phyloP scores from a whole-genome alignment of 140 eudicot species.

The Stevia rebaudiana region DNA sequence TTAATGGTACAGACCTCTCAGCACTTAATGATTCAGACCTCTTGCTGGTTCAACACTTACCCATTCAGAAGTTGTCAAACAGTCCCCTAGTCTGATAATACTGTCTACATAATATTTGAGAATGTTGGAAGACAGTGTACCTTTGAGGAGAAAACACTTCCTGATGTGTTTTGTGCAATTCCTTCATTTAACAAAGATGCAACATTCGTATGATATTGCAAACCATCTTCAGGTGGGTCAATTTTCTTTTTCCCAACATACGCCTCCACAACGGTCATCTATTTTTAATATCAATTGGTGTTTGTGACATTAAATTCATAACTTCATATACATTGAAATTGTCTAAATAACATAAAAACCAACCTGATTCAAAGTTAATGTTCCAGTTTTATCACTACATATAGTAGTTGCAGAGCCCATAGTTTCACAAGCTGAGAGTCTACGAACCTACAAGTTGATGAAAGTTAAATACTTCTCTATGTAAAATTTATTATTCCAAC shows the following conservation, averaged over 20 bases:
- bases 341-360: constrained; percentile 12
- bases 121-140: constrained; percentile 28
- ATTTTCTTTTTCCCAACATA: constrained; percentile 54
- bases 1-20: too few species aligned
- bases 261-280: constrained; percentile 99
- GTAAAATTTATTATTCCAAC: neutral
- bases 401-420: constrained; percentile 99
- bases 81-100: too few species aligned
- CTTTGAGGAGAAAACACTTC: constrained; percentile 76
- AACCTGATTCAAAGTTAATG: constrained; percentile 92
- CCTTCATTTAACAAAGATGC: constrained; percentile 71
- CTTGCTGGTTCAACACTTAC: too few species aligned
- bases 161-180: constrained; percentile 72
- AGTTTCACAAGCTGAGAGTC: constrained; percentile 98
- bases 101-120: too few species aligned
- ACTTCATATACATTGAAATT: neutral
- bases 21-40: too few species aligned
- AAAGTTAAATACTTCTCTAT: neutral
- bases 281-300: constrained; percentile 9
- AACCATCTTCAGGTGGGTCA: constrained; percentile 56
- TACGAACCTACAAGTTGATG: constrained; percentile 58
- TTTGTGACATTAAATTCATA: neutral
- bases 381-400: constrained; percentile 96
- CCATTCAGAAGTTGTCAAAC: too few species aligned
- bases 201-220: constrained; percentile 40